Evolutionary conservation across 2,329 filamentous ascomycete genomes (phyloP), one percentile per base, ranked within the genome.

Genomic region (Alternaria arbusti): DNA sequence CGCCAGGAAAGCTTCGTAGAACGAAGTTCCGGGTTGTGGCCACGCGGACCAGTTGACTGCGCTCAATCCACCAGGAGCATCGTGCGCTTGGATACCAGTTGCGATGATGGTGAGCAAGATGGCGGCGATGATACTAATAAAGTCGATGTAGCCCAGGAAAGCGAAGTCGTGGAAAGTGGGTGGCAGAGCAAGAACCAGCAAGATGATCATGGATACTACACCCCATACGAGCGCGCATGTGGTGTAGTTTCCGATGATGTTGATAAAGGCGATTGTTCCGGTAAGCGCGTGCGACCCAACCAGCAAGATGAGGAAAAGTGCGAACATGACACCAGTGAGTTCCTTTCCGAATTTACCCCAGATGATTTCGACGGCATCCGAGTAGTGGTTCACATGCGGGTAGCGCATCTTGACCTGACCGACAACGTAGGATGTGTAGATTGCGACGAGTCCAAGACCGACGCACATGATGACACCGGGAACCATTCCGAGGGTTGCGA

Each of bases 201-300:
- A 89, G 25, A 92, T 74, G 25, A 86, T 76, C 66, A 89, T 74
- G 0, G 88, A 89, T 1, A 90, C 82, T 10, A 90, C 81, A 10
- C 86, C 87, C 82, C 88, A 91, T 4, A 89, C 84, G 59, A 91
- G 87, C 9, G 88, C 89, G 78, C 89, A 92, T 1, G 85, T 86
- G 0, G 84, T 54, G 60, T 72, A 84, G 13, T 87, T 79, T 30
- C 88, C 88, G 55, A 92, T 82, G 57, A 86, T 88, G 74, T 89
- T 89, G 79, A 92, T 88, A 57, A 75, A 78, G 71, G 90, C 90
- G 70, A 92, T 90, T 32, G 86, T 88, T 68, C 91, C 91, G 0
- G 90, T 91, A 67, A 92, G 82, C 59, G 90, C 84, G 79, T 93
- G 91, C 20, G 89, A 91, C 51, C 87, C 89, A 75, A 91, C 89